These are phyloP conservation scores for Rosa persica DNA, from an alignment of 306 rosid genomes.

Conservation along the genomic window DNA sequence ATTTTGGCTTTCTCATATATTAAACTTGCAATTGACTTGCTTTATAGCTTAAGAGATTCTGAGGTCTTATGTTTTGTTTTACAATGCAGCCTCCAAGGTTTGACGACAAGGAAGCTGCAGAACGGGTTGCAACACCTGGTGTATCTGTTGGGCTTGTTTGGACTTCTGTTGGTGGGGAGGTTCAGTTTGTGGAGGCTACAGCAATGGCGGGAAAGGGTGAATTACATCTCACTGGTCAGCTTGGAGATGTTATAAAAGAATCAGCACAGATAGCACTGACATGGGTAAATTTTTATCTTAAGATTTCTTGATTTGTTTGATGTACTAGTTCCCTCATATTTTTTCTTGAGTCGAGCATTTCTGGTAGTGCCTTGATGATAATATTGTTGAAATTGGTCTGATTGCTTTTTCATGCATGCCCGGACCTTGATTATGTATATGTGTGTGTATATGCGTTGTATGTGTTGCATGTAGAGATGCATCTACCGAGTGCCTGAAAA, in stretches of 20 bases:
- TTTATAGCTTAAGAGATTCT: neutral
- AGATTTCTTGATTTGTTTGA: constrained; percentile 10
- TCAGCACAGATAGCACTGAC: constrained; percentile 97
- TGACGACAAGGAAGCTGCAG: constrained; percentile 87
- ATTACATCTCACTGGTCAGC: constrained; percentile 95
- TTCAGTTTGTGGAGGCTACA: constrained; percentile 97
- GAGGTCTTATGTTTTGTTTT: constrained; percentile 5
- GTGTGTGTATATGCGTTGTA: no score
- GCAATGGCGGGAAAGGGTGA: constrained; percentile 92
- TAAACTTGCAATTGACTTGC: neutral
- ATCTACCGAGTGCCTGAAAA: neutral
- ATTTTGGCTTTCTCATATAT: constrained; percentile 12
- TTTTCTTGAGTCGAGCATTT: neutral
- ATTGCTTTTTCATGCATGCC: constrained; percentile 7
- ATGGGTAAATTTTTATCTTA: constrained; percentile 66
- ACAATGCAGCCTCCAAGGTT: constrained; percentile 86
- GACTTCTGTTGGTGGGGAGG: constrained; percentile 98
- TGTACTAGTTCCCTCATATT: constrained; percentile 19
- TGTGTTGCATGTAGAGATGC: no score
- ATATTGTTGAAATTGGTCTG: neutral
- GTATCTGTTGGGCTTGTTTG: constrained; percentile 92
- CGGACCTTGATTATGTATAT: no score
- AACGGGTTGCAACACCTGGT: constrained; percentile 82
- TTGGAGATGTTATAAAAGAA: constrained; percentile 97
- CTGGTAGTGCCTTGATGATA: constrained; percentile 1